Evolutionary conservation across 768 basidiomycete genomes (phyloP), one percentile per base, ranked within the genome.

Genomic region (Mycena floridula): DNA sequence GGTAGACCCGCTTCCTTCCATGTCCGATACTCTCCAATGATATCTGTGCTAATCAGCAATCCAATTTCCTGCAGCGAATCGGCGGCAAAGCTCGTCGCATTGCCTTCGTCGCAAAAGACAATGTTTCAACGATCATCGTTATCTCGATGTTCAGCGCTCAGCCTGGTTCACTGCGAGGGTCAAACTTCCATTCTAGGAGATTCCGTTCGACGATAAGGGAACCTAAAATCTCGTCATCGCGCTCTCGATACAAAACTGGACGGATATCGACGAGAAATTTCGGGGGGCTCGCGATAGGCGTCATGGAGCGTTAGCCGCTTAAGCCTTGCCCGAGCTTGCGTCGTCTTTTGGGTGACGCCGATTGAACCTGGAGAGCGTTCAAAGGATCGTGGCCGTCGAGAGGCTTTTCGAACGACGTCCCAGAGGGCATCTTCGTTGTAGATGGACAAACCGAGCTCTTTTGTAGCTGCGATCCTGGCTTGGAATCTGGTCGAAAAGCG

Each of bases 261-360:
- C 88, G 79, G 42, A 89, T 88, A 58, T 89, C 88, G 6, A 90
- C 86, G 32, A 90, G 68, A 44, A 89, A 74, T 1, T 79, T 81
- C 1, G 86, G 85, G 30, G 77, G 77, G 69, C 52, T 85, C 79
- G 1, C 71, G 69, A 56, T 72, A 77, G 1, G 86, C 85, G 50
- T 83, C 69, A 15, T 54, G 57, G 0, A 85, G 74, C 0, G 74
- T 73, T 43, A 89, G 61, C 5, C 88, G 74, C 46, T 85, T 75
- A 2, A 89, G 68, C 25, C 76, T 74, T 0, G 83, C 72, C 3
- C 86, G 77, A 0, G 80, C 77, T 15, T 73, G 68, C 1, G 61
- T 60, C 7, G 89, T 70, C 2, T 85, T 68, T 43, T 77, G 65
- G 25, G 72, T 70, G 48, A 85, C 78, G 25, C 76, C 68, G 43